These are phyloP conservation scores for Babesia ovis DNA, from an alignment of 169 alveolate genomes.

Conservation along the genomic window DNA sequence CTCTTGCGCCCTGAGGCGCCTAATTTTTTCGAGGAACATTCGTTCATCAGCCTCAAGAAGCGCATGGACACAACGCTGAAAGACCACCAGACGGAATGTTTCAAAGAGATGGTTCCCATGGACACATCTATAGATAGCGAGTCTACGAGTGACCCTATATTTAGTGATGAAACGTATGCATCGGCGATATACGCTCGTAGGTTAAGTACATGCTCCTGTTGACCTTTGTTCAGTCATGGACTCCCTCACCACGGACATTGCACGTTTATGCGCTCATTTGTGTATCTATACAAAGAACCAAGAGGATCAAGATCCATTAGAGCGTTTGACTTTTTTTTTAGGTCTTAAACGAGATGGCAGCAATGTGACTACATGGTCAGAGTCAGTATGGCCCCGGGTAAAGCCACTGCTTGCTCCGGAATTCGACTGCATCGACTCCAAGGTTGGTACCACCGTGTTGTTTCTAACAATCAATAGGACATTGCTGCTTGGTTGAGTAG, in stretches of 20 bases:
- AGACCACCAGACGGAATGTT: background rate
- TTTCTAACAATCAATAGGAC: slow-evolving; percentile 14
- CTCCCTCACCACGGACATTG: slow-evolving; percentile 45
- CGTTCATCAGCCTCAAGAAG: slow-evolving; percentile 45
- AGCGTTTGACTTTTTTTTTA: slow-evolving; percentile 6
- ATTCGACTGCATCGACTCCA: slow-evolving; percentile 1
- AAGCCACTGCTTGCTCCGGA: slow-evolving; percentile 32
- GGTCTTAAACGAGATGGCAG: slow-evolving; percentile 58
- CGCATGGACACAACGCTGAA: slow-evolving; percentile 34
- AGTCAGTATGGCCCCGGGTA: slow-evolving; percentile 45
- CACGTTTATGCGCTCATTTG: slow-evolving; percentile 13
- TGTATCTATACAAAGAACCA: slow-evolving; percentile 4
- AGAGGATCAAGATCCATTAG: background rate
- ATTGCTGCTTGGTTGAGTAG: slow-evolving; percentile 31
- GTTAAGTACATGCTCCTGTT: background rate
- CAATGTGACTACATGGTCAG: slow-evolving; percentile 43
- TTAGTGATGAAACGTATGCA: slow-evolving; percentile 44
- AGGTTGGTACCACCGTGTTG: background rate
- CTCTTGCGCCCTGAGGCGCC: slow-evolving; percentile 68
- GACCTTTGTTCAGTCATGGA: slow-evolving; percentile 24
- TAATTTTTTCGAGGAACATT: slow-evolving; percentile 61
- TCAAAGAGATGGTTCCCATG: slow-evolving; percentile 29
- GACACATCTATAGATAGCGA: background rate
- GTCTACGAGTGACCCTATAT: slow-evolving; percentile 26
- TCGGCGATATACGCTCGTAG: slow-evolving; percentile 48